Base-by-base conservation (phyloP, 805 yeast species). In the Myxozyma monticola region DNA sequence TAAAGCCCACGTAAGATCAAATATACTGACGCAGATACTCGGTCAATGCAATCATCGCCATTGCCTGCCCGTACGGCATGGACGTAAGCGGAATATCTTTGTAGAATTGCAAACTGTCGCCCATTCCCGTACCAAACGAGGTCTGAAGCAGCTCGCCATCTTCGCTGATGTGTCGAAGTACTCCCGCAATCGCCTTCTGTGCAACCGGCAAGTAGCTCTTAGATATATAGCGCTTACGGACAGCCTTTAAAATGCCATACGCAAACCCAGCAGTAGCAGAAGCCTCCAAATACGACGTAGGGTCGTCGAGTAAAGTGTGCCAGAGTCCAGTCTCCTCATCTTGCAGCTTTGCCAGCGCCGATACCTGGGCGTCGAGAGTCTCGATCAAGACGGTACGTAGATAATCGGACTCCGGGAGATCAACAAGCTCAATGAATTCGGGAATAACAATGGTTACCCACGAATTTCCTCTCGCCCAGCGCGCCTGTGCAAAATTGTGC, bases 391-490 rank as follows among this genome's bases (percentile, higher is more conserved):
- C 62, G 22, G 56, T 60, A 37, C 71, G 53, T 42, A 68, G 59
- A 37, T 56, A 62, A 47, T 67, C 71, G 24, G 63, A 67, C 15
- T 59, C 55, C 24, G 57, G 62, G 7, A 67, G 48, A 22, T 66
- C 57, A 22, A 69, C 57, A 30, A 66, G 53, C 42, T 68, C 72
- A 34, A 69, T 61, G 38, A 68, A 60, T 42, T 68, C 72, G 14
- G 72, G 72, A 49, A 69, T 66, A 9, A 66, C 70, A 38, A 69
- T 68, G 15, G 71, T 69, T 44, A 69, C 56, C 72, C 72, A 69
- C 20, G 67, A 60, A 50, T 68, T 68, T 12, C 72, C 72, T 39
- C 72, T 53, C 18, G 71, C 72, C 72, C 72, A 68, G 25, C 64
- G 58, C 1, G 72, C 71, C 15, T 37, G 30, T 8, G 49, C 49